Percentiles rank a stretch among this genome's conserved stretches.
These are phyloP conservation scores for Vitis vinifera DNA, from an alignment of 164 flowering plant genomes.

Conservation along the genomic window ASM3070453v1 NC_081823.1:14987501-14988000, in stretches of 20 bases:
- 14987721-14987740: slow-evolving; percentile 94
- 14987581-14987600: slow-evolving; percentile 69
- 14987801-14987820: slow-evolving; percentile 10
- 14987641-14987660: not conserved
- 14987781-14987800: slow-evolving; percentile 30
- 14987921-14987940: no score
- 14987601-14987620: not conserved
- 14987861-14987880: no score
- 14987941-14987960: no score
- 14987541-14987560: slow-evolving; percentile 70
- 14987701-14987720: slow-evolving; percentile 93
- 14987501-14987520: slow-evolving; percentile 82
- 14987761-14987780: slow-evolving; percentile 91
- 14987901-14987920: no score
- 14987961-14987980: no score
- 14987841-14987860: no score
- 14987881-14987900: no score
- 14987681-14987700: slow-evolving; percentile 83
- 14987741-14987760: slow-evolving; percentile 92
- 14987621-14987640: slow-evolving; percentile 2
- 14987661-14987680: slow-evolving; percentile 32
- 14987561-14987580: slow-evolving; percentile 86
- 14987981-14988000: no score
- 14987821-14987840: no score
- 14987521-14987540: slow-evolving; percentile 60